phyloP scores from a whole-genome alignment of 139 green algal species.

The Parachlorella kessleri region DNA sequence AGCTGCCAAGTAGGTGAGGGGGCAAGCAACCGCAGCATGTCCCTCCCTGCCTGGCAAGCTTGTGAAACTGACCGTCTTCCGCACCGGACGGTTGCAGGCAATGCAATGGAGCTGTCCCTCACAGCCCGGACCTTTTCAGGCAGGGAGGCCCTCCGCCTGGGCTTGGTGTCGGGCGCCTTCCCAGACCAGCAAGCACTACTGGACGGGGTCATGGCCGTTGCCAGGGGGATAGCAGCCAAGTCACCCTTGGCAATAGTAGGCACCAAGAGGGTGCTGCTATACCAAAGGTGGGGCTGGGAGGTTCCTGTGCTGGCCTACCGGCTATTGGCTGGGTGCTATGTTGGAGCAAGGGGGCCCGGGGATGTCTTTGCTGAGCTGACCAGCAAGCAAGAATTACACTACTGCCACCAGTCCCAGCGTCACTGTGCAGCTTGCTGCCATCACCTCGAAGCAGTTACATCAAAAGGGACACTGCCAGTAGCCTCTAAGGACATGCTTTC shows the following conservation, averaged over 20 bases:
- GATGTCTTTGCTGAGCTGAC: too few species aligned
- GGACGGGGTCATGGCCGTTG: conserved; percentile 41
- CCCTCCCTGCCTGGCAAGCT: neutral
- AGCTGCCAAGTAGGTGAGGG: too few species aligned
- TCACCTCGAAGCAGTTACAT: too few species aligned
- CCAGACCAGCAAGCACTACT: conserved; percentile 29
- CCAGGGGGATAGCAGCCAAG: conserved; percentile 62
- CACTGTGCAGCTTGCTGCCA: too few species aligned
- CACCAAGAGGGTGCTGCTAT: conserved; percentile 84
- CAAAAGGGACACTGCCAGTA: too few species aligned
- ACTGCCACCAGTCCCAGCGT: too few species aligned
- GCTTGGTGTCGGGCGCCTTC: conserved; percentile 21
- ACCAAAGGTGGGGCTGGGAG: conserved; percentile 32
- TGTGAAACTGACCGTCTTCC: too few species aligned
- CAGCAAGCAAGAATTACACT: neutral
- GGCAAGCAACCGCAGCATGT: neutral
- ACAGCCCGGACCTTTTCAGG: conserved; percentile 1
- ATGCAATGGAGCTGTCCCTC: neutral
- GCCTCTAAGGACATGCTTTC: too few species aligned
- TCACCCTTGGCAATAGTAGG: conserved; percentile 65
- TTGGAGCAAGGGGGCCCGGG: neutral
- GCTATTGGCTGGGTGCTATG: neutral
- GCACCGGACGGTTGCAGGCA: neutral
- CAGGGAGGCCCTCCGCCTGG: conserved; percentile 10
- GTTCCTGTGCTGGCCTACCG: too few species aligned